Base-by-base conservation (phyloP, 2,329 filamentous ascomycete species). In the Tolypocladium capitatum region DNA sequence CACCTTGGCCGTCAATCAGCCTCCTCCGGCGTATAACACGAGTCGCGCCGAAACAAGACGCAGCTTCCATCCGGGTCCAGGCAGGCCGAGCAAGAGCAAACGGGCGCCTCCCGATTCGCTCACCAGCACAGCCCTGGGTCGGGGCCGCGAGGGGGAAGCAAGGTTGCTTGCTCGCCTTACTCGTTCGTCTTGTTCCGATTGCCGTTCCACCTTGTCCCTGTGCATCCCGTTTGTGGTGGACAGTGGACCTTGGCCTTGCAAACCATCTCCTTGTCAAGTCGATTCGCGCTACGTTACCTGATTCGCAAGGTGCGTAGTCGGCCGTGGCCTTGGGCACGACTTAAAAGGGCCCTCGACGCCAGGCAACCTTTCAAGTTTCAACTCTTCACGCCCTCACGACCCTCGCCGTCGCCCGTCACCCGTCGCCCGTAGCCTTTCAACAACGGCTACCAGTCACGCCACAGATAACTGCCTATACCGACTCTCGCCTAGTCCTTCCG, bases 281-380 rank as follows among this genome's bases (percentile, higher is more conserved):
- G n/a, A 18, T 27, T 24, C 31, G 43, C 43, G 31, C 43, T 35
- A 45, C 43, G 43, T 28, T 45, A 27, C 43, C 38, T 28, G 24
- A 42, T 42, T n/a, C 38, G 38, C 6, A 16, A 27, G 36, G 13
- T n/a, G n/a, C n/a, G n/a, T 42, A 28, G 14, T 41, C 24, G 38
- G 24, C 3, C 5, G 38, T 18, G 38, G 24, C 5, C 38, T 27
- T 30, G 16, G 24, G 24, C 24, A 13, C 38, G 8, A n/a, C 44
- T 46, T 46, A 46, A 46, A 46, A 36, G 27, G 24, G 10, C 8
- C 14, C 44, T 27, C 21, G 31, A 8, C 33, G 21, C 32, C 44
- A n/a, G 24, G 24, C 38, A 43, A 47, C 47, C 45, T 48, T 50
- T 51, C 50, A 44, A 52, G 48, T 50, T 40, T 51, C 47, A 48